Conservation (phyloP, 2,329 filamentous ascomycete species). For the Plectosphaerella cucumerina region DNA sequence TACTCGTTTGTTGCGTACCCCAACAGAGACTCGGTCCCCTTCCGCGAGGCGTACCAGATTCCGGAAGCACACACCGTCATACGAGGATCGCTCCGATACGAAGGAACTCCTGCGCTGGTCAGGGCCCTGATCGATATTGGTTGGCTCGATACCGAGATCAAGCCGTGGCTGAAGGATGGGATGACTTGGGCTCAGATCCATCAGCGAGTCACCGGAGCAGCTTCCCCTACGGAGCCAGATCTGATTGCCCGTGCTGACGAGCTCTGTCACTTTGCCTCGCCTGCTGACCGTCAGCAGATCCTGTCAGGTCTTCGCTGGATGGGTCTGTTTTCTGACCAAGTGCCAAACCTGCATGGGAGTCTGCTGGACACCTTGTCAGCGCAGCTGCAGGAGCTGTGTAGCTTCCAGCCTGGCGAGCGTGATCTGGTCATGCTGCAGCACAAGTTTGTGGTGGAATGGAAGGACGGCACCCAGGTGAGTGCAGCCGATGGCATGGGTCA, state of each 20-base stretch:
- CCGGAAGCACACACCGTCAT: constrained; percentile 66
- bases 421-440: constrained; percentile 59
- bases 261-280: constrained; percentile 55
- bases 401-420: constrained; percentile 63
- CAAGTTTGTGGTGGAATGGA: constrained; percentile 64
- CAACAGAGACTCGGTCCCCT: constrained; percentile 65
- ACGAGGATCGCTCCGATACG: constrained; percentile 63
- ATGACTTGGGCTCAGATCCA: constrained; percentile 18
- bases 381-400: constrained; percentile 69
- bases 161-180: constrained; percentile 11
- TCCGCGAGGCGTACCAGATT: constrained; percentile 63
- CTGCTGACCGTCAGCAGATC: constrained; percentile 59
- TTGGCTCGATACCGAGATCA: constrained; percentile 39
- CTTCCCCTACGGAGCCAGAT: constrained; percentile 29
- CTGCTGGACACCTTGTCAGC: constrained; percentile 70
- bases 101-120: constrained; percentile 66
- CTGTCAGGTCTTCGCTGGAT: constrained; percentile 62
- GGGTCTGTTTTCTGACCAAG: constrained; percentile 47
- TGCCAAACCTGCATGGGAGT: constrained; percentile 56
- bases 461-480: constrained; percentile 46
- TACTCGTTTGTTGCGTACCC: constrained; percentile 69
- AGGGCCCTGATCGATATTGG: constrained; percentile 65
- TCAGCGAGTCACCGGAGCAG: constrained; percentile 9
- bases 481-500: too few relatives aligned
- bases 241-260: constrained; percentile 57